A percentile compares a stretch with the other conserved stretches of the same genome.
These are phyloP conservation scores for Solanum tarijense DNA, from an alignment of 257 asterid genomes.

Conservation along the genomic window DNA sequence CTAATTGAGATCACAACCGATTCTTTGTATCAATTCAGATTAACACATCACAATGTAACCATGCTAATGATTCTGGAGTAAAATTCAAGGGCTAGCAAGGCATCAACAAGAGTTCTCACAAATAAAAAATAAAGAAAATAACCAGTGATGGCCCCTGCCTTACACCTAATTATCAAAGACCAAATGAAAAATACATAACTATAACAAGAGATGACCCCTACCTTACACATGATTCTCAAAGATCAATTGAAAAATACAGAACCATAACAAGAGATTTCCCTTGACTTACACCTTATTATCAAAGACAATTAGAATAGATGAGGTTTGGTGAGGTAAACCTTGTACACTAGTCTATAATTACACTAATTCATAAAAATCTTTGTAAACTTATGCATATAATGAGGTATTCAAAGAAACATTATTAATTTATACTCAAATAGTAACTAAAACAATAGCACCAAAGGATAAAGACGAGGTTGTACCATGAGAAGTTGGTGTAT, in stretches of 20 bases:
- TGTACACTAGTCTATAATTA: not conserved
- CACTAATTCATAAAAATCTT: no score
- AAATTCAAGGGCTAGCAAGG: not conserved
- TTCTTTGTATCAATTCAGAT: not conserved
- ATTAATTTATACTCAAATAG: not conserved
- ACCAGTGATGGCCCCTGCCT: not conserved
- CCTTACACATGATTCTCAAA: no score
- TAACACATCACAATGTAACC: not conserved
- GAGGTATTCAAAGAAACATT: not conserved
- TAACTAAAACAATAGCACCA: not conserved
- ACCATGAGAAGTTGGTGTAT: not conserved
- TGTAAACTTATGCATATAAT: not conserved
- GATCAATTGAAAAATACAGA: no score
- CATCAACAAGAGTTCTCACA: not conserved
- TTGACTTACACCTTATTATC: not conserved
- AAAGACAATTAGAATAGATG: no score
- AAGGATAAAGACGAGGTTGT: not conserved
- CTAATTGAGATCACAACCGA: conserved; percentile 55
- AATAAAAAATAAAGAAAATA: no score
- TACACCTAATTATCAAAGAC: not conserved
- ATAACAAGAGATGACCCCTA: not conserved
- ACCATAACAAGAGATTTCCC: no score
- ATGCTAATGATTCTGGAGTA: not conserved
- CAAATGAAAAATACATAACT: not conserved
- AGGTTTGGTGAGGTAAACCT: no score